A percentile compares a stretch with the other conserved stretches of the same genome.
These are phyloP conservation scores for Zygosaccharomyces pseudorouxii DNA, from an alignment of 805 yeast species.

Conservation along the genomic window DNA sequence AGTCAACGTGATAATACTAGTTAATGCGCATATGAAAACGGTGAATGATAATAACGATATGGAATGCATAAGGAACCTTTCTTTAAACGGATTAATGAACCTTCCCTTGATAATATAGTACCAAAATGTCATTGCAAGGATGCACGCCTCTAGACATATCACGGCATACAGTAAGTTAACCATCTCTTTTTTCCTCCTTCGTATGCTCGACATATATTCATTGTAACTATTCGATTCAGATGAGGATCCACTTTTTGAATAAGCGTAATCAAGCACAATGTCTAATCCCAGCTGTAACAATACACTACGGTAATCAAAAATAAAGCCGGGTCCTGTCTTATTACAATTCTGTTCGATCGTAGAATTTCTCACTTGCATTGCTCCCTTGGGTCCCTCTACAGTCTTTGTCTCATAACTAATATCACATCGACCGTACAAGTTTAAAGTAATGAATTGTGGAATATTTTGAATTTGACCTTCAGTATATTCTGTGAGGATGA, in stretches of 20 bases:
- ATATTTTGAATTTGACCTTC: constrained; percentile 21
- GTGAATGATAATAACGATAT: constrained; percentile 25
- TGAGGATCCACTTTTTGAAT: constrained; percentile 12
- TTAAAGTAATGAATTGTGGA: constrained; percentile 27
- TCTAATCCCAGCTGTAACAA: constrained; percentile 25
- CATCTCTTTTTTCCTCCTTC: constrained; percentile 17
- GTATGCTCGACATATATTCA: constrained; percentile 12
- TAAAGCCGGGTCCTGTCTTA: constrained; percentile 16
- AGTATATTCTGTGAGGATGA: constrained; percentile 28
- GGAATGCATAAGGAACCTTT: constrained; percentile 21
- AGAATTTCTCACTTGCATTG: constrained; percentile 15
- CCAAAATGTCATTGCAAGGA: constrained; percentile 20
- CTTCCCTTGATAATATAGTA: constrained; percentile 29
- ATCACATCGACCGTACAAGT: constrained; percentile 27
- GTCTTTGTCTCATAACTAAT: constrained; percentile 15
- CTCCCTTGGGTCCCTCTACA: constrained; percentile 7
- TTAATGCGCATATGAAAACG: constrained; percentile 21
- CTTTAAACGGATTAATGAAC: constrained; percentile 19
- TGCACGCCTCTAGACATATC: constrained; percentile 11
- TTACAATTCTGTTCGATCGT: constrained; percentile 15
- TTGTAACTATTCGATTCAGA: constrained; percentile 11
- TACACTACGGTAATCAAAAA: constrained; percentile 29
- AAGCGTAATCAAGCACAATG: constrained; percentile 31
- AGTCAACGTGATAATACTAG: constrained; percentile 16
- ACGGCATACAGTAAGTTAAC: constrained; percentile 19